Evolutionary conservation across 2,329 filamentous ascomycete genomes (phyloP).

Genomic region (Gremmenia infestans): DNA sequence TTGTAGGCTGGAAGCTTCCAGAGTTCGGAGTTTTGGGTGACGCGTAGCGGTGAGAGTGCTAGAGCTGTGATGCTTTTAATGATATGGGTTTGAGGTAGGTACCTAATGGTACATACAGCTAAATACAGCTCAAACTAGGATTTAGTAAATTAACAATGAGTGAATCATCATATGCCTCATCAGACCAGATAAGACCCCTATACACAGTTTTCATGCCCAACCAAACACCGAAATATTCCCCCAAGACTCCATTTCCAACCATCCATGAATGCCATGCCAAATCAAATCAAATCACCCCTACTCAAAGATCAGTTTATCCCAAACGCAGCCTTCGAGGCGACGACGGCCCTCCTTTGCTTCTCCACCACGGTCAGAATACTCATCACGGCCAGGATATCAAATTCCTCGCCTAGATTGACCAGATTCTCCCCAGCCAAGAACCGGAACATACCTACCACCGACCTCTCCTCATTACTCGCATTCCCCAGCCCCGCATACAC

Average conservation of each 20-base stretch:
- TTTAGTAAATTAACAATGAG: too few species aligned
- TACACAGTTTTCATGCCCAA: too few species aligned
- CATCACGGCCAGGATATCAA: conserved; percentile 25
- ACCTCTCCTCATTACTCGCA: conserved; percentile 6
- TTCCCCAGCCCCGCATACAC: conserved; percentile 24
- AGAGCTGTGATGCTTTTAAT: too few species aligned
- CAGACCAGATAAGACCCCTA: too few species aligned
- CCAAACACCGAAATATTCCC: too few species aligned
- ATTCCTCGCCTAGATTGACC: conserved; percentile 21
- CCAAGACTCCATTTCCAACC: neutral
- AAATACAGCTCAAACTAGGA: too few species aligned
- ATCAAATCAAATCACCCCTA: neutral
- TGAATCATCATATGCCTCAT: too few species aligned
- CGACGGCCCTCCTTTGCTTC: conserved; percentile 18
- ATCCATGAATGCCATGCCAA: neutral
- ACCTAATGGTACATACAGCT: too few species aligned
- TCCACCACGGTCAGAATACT: conserved; percentile 23
- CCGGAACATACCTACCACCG: conserved; percentile 21
- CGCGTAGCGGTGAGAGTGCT: too few species aligned
- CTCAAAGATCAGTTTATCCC: neutral
- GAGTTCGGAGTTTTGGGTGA: too few species aligned
- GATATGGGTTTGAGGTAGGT: too few species aligned
- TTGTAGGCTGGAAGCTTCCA: too few species aligned
- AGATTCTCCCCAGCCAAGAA: conserved; percentile 17
- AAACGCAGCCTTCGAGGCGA: conserved; percentile 14